These are phyloP conservation scores for Eragrostis nindensis DNA, from an alignment of 176 grass and related monocot genomes.

Conservation along the genomic window DNA sequence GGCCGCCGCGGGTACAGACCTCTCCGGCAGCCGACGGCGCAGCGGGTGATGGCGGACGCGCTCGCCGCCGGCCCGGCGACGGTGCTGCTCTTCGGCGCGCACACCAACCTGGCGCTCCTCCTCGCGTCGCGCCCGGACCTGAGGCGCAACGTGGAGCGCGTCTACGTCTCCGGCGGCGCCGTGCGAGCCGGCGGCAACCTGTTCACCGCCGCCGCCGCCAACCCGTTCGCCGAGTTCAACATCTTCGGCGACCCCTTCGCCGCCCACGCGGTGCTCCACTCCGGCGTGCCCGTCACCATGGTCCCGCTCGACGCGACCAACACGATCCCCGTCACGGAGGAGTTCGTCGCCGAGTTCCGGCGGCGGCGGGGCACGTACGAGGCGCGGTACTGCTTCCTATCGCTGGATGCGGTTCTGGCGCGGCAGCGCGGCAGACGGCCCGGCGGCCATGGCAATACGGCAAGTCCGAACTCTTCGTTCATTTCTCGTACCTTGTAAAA, in stretches of 20 bases:
- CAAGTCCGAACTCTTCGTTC: background rate
- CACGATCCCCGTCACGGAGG: conserved; percentile 61
- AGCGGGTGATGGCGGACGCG: conserved; percentile 65
- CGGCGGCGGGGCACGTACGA: conserved; percentile 54
- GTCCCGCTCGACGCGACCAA: conserved; percentile 90
- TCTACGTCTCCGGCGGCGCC: conserved; percentile 76
- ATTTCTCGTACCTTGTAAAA: background rate
- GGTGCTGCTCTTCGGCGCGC: conserved; percentile 64
- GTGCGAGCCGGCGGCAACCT: conserved; percentile 63
- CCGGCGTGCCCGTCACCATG: conserved; percentile 77
- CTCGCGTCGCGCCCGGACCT: conserved; percentile 66
- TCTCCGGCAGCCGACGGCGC: conserved; percentile 68
- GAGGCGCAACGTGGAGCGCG: conserved; percentile 58
- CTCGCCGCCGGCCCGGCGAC: conserved; percentile 59
- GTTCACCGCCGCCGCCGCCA: conserved; percentile 59
- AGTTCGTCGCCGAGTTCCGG: conserved; percentile 60
- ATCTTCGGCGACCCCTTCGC: conserved; percentile 82
- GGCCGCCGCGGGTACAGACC: conserved; percentile 56
- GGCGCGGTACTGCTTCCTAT: conserved; percentile 67
- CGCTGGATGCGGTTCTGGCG: conserved; percentile 45
- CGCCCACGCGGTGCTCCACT: conserved; percentile 82
- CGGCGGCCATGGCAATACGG: conserved; percentile 41
- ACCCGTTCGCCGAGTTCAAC: conserved; percentile 91
- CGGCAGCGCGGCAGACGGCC: conserved; percentile 47
- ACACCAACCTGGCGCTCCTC: conserved; percentile 77